These are phyloP conservation scores for Alternaria viburni DNA, from an alignment of 2,329 filamentous ascomycete species.

Conservation along the genomic window DNA sequence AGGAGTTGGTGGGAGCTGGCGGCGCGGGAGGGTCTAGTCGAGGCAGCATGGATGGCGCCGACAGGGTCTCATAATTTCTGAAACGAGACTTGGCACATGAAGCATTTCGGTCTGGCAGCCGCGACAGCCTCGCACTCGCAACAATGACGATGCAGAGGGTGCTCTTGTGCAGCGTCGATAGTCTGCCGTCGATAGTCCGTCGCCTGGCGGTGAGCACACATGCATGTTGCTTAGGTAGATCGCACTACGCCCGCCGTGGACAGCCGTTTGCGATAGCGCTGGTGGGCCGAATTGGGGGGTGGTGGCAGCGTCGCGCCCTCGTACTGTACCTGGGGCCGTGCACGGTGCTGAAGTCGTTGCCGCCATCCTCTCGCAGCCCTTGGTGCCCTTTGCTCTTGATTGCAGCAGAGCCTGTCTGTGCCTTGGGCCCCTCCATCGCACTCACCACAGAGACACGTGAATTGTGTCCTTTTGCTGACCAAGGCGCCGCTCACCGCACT, in stretches of 20 bases:
- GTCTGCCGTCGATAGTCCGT: not conserved
- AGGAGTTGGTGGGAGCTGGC: not conserved
- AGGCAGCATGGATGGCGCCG: slow-evolving; percentile 9
- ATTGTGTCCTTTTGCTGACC: slow-evolving; percentile 14
- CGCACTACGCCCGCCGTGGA: slow-evolving; percentile 7
- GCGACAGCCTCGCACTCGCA: not conserved
- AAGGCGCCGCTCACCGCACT: slow-evolving; percentile 6
- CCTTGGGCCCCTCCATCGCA: slow-evolving; percentile 13
- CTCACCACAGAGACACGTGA: not conserved
- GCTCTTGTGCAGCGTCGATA: not conserved
- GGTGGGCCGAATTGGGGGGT: slow-evolving; percentile 8
- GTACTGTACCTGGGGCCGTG: slow-evolving; percentile 25
- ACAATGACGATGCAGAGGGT: not conserved
- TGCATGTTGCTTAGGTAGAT: too few relatives aligned
- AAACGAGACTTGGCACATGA: slow-evolving; percentile 11
- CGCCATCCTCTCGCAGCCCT: slow-evolving; percentile 22
- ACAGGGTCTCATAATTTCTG: slow-evolving; percentile 4
- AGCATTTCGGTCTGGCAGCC: not conserved
- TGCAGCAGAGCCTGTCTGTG: slow-evolving; percentile 2
- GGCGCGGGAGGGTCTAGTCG: not conserved
- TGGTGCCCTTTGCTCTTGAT: slow-evolving; percentile 6
- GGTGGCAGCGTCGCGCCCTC: slow-evolving; percentile 20
- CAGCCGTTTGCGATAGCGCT: slow-evolving; percentile 8
- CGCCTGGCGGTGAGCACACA: too few relatives aligned
- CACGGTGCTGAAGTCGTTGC: slow-evolving; percentile 22